Conservation (phyloP, 2,329 filamentous ascomycete genomes). For the Colletotrichum lentis region DNA sequence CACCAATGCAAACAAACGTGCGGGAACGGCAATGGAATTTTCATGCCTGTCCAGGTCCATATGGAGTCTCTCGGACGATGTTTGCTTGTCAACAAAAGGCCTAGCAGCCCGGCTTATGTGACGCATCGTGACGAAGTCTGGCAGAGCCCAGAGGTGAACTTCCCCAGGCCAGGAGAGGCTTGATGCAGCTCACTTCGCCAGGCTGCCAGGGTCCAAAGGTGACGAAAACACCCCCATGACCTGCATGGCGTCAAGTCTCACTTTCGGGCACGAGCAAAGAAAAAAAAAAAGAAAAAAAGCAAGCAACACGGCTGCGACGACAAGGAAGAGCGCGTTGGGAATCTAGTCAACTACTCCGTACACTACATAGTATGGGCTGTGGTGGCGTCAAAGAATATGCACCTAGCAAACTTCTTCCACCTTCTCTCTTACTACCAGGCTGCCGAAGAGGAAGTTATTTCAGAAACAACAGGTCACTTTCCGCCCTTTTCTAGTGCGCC, state of each 20-base stretch:
- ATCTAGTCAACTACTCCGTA: not conserved
- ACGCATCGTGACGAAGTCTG: slow-evolving; percentile 2
- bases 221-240: not conserved
- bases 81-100: not conserved
- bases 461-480: slow-evolving; percentile 24
- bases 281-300: not conserved
- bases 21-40: slow-evolving; percentile 8
- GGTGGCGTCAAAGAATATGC: slow-evolving; percentile 5
- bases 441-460: slow-evolving; percentile 4
- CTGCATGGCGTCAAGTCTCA: slow-evolving; percentile 23
- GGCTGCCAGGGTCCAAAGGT: not conserved
- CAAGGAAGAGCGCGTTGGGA: not conserved
- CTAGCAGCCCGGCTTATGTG: not conserved
- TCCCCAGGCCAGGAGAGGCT: not conserved
- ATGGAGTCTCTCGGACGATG: not conserved
- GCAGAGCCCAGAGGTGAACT: too few relatives aligned
- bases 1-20: slow-evolving; percentile 1
- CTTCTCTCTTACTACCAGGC: not conserved
- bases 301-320: slow-evolving; percentile 20
- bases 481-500: too few relatives aligned
- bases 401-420: slow-evolving; percentile 6
- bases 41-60: not conserved
- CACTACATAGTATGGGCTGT: too few relatives aligned
- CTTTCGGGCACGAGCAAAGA: not conserved
- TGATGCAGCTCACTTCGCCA: not conserved